Base-by-base conservation (phyloP, 2,329 filamentous ascomycete species). In the Ploettnerulaceae sp. region DNA sequence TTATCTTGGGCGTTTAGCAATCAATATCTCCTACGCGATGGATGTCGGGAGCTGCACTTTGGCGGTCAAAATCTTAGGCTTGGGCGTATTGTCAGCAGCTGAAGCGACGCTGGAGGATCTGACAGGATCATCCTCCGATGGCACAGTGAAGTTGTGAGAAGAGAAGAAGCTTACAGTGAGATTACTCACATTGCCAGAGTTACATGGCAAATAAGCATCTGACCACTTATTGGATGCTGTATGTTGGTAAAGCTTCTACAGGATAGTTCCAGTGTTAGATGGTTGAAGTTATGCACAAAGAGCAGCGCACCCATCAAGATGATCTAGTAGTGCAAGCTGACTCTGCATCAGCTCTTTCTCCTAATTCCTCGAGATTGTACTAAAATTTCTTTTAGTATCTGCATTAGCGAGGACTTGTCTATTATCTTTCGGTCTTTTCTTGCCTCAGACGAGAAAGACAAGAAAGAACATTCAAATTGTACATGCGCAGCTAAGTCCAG, bases 51-150 rank as follows among this genome's bases (percentile, higher is more conserved):
- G 14, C 20, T 14, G 12, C 37, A 9, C 21, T 37, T 25, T 25
- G 34, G 17, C 31, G 24, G 4, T 7, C 17, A 12, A 31, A 9
- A 7, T 18, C 12, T 5, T 25, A 4, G 14, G 5, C n/a, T 15
- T 28, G 17, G 8, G 12, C 7, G 37, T 40, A 40, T 40, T 40
- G 28, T 40, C 31, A 29, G 37, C 37, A 40, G 28, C 25, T 20
- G 25, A 40, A 40, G 37, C 37, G 37, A 21, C 25, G 15, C 25
- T 31, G 37, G 7, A 20, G 37, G 25, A 29, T 28, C 25, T n/a
- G n/a, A n/a, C n/a, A n/a, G n/a, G n/a, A n/a, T n/a, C n/a, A n/a
- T 17, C 37, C 12, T 24, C 34, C 11, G 14, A 26, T 12, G 15
- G 25, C 25, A 15, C 17, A 29, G 24, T 40, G 24, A n/a, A 21